Conservation (phyloP, 208 protist genomes). For the Trypanosoma mega region DNA sequence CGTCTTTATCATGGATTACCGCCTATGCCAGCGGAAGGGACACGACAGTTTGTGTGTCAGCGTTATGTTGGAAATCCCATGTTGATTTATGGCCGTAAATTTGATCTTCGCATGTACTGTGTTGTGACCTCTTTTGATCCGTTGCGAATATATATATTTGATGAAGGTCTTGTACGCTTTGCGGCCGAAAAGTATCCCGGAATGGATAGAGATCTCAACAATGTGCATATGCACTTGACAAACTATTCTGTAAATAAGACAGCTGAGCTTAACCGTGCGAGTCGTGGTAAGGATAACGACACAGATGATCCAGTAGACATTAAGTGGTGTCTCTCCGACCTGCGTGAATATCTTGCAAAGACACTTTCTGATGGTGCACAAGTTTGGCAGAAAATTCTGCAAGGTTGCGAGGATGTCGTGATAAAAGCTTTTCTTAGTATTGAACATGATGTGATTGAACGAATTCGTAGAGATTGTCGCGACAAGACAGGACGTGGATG, state of each 20-base stretch:
- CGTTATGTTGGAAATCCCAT: slow-evolving; percentile 93
- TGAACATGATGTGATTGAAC: slow-evolving; percentile 75
- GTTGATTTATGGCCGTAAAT: slow-evolving; percentile 93
- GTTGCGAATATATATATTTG: slow-evolving; percentile 89
- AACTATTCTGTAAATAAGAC: slow-evolving; percentile 98
- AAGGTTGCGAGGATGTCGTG: slow-evolving; percentile 79
- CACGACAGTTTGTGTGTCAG: slow-evolving; percentile 86
- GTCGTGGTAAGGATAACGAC: slow-evolving; percentile 61
- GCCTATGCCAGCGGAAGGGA: slow-evolving; percentile 50
- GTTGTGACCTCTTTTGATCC: slow-evolving; percentile 90
- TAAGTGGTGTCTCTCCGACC: slow-evolving; percentile 88
- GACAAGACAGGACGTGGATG: slow-evolving; percentile 81
- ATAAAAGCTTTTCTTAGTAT: slow-evolving; percentile 92
- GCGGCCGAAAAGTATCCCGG: slow-evolving; percentile 91
- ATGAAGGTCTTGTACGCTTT: slow-evolving; percentile 95
- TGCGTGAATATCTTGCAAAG: slow-evolving; percentile 57
- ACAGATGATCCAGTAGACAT: slow-evolving; percentile 82
- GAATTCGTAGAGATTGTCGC: slow-evolving; percentile 53
- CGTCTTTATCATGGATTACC: slow-evolving; percentile 66
- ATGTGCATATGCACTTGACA: slow-evolving; percentile 94
- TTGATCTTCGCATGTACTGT: slow-evolving; percentile 95
- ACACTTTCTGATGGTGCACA: slow-evolving; percentile 44
- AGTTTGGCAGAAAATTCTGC: slow-evolving; percentile 68
- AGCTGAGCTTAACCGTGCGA: slow-evolving; percentile 62
- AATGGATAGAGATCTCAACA: slow-evolving; percentile 71